Evolutionary conservation across 495 filamentous ascomycete genomes (phyloP), one percentile per base, ranked within the genome.

Genomic region (Neurospora sp.): DNA sequence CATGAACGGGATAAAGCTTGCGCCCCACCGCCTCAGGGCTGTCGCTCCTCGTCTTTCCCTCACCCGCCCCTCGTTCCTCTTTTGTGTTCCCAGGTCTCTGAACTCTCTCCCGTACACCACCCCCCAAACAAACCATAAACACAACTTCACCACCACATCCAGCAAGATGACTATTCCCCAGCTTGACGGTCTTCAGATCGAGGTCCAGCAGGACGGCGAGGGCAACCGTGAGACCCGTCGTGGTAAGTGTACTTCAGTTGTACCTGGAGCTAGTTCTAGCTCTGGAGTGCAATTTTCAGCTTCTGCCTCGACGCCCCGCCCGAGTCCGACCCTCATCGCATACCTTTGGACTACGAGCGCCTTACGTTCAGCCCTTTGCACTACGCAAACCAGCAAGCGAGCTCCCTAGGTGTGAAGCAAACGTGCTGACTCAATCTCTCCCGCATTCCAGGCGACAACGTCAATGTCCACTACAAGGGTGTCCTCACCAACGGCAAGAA

Each of bases 391-490:
- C 22, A 17, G 17, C 40, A 14, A 27, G 27, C 12, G 37, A 69
- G 27, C 65, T 70, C 27, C 71, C 69, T 73, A 39, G 70, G 27
- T 37, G 41, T 35, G 4, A 10, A 39, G n/a, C 27, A 48, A 40
- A 61, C 17, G 22, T 65, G 53, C 53, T 65, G 53, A 65, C 27
- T 65, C 4, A 65, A 31, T 35, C 6, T 65, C 27, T 65, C 27
- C 53, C 53, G 3, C 17, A 27, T 6, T 27, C 48, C 17, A 81
- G 79, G 78, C 27, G 78, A 81, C 69, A 76, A 59, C 44, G 76
- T 81, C 22, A 39, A 75, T 9, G 79, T 81, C 6, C 79, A 81
- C 77, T 81, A 81, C 78, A 74, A 8, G 16, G 79, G 79, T 48
- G 79, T 77, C 20, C 77, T 81, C 40, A 72, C 70, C 40, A 71